A percentile compares a stretch with the other conserved stretches of the same genome.
Evolutionary conservation across 768 basidiomycete genomes (phyloP).

Genomic region (Agaricus sinodeliciosus): DNA sequence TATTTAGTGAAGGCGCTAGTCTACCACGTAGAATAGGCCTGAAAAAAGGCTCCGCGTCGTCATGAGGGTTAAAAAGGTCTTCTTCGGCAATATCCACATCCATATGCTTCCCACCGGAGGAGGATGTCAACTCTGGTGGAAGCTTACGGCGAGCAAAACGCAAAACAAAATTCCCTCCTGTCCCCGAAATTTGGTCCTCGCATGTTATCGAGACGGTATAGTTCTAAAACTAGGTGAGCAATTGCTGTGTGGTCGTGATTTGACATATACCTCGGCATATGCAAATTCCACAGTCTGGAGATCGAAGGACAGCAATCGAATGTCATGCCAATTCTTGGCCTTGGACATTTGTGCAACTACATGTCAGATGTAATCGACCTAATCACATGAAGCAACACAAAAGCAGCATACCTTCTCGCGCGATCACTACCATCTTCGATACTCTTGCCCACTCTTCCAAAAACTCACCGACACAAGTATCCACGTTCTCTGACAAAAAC

Average conservation of each 20-base stretch:
- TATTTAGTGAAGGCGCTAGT: constrained; percentile 57
- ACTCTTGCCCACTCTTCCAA: constrained; percentile 90
- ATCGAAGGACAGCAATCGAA: constrained; percentile 85
- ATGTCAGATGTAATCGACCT: neutral
- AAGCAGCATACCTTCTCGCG: constrained; percentile 62
- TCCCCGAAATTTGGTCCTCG: constrained; percentile 64
- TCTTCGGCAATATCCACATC: constrained; percentile 15
- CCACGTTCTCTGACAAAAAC: constrained; percentile 80
- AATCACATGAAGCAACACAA: constrained; percentile 1
- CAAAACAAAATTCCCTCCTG: constrained; percentile 67
- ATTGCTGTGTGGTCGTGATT: neutral
- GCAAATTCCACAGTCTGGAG: constrained; percentile 88
- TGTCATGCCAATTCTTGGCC: constrained; percentile 62
- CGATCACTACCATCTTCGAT: constrained; percentile 91
- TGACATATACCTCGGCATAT: constrained; percentile 55
- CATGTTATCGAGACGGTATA: constrained; percentile 77
- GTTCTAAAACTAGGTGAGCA: constrained; percentile 34
- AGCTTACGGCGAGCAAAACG: constrained; percentile 51
- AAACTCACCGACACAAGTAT: constrained; percentile 86
- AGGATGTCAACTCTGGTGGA: neutral
- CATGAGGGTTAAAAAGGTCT: constrained; percentile 62
- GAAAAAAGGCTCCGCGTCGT: constrained; percentile 72
- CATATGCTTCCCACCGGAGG: constrained; percentile 17
- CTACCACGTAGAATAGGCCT: constrained; percentile 62
- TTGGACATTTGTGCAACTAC: constrained; percentile 81